A percentile compares a stretch with the other conserved stretches of the same genome.
Conservation (phyloP, 768 basidiomycete genomes). For the Amanita rubescens region DNA sequence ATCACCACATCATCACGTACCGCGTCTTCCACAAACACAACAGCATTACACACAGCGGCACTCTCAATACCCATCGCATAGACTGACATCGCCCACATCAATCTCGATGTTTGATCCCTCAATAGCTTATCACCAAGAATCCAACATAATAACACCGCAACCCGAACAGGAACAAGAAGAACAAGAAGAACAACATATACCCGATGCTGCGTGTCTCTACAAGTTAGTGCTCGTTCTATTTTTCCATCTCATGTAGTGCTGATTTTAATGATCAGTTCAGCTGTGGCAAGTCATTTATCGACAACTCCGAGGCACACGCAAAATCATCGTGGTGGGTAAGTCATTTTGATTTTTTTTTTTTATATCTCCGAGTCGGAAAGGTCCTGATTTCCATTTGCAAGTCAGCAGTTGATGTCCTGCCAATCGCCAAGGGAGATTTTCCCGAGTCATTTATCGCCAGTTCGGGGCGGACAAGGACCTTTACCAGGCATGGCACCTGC, state of each 20-base stretch:
- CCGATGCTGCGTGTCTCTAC: constrained; percentile 10
- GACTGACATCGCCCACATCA: constrained; percentile 1
- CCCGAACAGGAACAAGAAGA: neutral
- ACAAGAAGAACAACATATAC: constrained; percentile 6
- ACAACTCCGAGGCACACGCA: neutral
- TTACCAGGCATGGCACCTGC: neutral
- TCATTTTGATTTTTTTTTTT: neutral
- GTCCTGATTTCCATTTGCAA: neutral
- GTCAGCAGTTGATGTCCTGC: neutral
- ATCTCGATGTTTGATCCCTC: constrained; percentile 36
- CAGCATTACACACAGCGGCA: neutral
- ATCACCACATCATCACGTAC: constrained; percentile 25
- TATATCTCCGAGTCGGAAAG: neutral
- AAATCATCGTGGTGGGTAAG: neutral
- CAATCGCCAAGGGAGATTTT: neutral
- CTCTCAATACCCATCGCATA: constrained; percentile 5
- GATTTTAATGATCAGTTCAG: neutral
- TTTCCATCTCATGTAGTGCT: neutral
- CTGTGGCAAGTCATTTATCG: neutral
- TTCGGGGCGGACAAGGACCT: neutral
- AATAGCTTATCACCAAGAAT: constrained; percentile 31
- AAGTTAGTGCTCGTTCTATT: constrained; percentile 1
- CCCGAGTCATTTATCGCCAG: neutral
- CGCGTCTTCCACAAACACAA: constrained; percentile 1
- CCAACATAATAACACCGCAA: neutral